Evolutionary conservation across 805 yeast genomes (phyloP).

Genomic region (Barnettozyma vustinii): DNA sequence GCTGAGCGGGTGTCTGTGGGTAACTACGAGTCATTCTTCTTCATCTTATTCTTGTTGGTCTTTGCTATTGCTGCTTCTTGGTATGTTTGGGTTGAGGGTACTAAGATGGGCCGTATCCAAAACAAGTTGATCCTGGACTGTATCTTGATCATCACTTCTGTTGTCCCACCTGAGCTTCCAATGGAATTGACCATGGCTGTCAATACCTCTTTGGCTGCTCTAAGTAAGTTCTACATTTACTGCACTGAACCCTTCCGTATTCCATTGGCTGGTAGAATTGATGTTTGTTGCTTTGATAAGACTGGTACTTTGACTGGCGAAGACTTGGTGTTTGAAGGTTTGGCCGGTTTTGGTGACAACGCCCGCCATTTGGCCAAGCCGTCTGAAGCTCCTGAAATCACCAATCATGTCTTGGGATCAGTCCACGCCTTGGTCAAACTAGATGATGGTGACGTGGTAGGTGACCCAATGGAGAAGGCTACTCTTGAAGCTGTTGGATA

Average conservation of each 20-base stretch:
- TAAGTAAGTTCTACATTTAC: conserved; percentile 81
- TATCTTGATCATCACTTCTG: conserved; percentile 92
- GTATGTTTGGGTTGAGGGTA: conserved; percentile 98
- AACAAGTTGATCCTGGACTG: conserved; percentile 92
- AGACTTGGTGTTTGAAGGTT: conserved; percentile 92
- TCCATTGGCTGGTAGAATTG: conserved; percentile 96
- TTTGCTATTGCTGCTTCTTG: conserved; percentile 95
- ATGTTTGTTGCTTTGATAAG: conserved; percentile 97
- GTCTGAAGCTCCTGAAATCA: conserved; percentile 60
- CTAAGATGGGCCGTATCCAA: conserved; percentile 90
- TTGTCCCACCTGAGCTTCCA: conserved; percentile 97
- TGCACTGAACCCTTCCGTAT: conserved; percentile 99
- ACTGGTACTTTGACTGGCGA: conserved; percentile 98
- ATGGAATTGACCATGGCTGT: conserved; percentile 99
- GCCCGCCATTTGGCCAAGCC: conserved; percentile 48
- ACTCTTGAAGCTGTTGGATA: conserved; percentile 85
- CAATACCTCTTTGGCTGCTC: conserved; percentile 81
- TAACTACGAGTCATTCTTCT: conserved; percentile 87
- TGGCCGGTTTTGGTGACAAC: conserved; percentile 69
- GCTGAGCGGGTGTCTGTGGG: conserved; percentile 96
- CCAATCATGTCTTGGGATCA: conserved; percentile 77
- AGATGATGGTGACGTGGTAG: conserved; percentile 96
- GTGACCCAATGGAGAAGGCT: conserved; percentile 99
- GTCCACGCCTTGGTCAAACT: conserved; percentile 93
- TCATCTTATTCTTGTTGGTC: conserved; percentile 80